A percentile compares a stretch with the other conserved stretches of the same genome.
These are phyloP conservation scores for Priceomyces carsonii DNA, from an alignment of 805 yeast species.

Conservation along the genomic window DNA sequence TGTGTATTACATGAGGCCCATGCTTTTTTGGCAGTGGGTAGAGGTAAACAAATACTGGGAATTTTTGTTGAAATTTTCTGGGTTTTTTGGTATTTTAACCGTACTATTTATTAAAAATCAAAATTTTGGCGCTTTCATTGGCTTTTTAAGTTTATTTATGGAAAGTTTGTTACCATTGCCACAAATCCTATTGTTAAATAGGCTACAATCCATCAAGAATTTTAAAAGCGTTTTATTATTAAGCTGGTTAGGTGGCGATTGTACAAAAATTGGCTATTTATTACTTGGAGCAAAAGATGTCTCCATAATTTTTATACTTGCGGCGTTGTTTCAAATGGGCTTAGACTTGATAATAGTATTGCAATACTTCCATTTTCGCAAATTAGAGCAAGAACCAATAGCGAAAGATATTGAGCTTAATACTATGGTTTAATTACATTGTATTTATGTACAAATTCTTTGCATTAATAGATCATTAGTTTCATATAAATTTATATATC, in stretches of 20 bases:
- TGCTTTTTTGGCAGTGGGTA: constrained; percentile 86
- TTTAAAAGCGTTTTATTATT: constrained; percentile 73
- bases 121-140: constrained; percentile 52
- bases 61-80: constrained; percentile 52
- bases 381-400: constrained; percentile 10
- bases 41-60: constrained; percentile 59
- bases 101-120: constrained; percentile 32
- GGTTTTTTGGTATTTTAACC: constrained; percentile 42
- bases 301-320: constrained; percentile 62
- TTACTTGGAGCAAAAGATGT: constrained; percentile 75
- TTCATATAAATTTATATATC: background rate
- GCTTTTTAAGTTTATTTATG: constrained; percentile 64
- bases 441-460: background rate
- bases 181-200: constrained; percentile 67
- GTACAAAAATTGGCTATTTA: constrained; percentile 71
- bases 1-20: constrained; percentile 64
- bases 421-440: constrained; percentile 4
- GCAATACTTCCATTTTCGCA: constrained; percentile 67
- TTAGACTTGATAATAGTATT: constrained; percentile 72
- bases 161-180: constrained; percentile 78
- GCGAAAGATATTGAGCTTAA: constrained; percentile 4
- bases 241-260: constrained; percentile 90
- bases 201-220: constrained; percentile 70
- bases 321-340: constrained; percentile 76
- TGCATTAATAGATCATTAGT: constrained; percentile 2